These are phyloP conservation scores for Entophlyctis luteolus DNA, from an alignment of 192 early-diverging fungal species.

Conservation along the genomic window DNA sequence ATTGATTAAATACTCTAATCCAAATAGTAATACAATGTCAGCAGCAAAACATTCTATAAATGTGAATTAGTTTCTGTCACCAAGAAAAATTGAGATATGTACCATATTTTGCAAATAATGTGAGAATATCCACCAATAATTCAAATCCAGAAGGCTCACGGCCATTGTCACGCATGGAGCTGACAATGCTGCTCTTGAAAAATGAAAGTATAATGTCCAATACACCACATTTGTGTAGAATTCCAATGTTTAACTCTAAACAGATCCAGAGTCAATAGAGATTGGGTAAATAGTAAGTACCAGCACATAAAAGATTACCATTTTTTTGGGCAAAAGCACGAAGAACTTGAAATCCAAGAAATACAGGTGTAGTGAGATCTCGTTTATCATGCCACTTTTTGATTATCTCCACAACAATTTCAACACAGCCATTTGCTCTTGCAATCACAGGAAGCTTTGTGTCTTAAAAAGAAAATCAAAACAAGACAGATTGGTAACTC, in stretches of 20 bases:
- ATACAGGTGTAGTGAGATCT: conserved; percentile 24
- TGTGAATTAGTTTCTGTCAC: background rate
- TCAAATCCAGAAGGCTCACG: conserved; percentile 18
- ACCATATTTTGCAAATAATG: conserved; percentile 31
- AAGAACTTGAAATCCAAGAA: conserved; percentile 33
- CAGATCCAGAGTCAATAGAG: too few relatives aligned
- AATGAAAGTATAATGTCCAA: conserved; percentile 21
- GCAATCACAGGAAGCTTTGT: conserved; percentile 39
- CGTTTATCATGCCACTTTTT: conserved; percentile 38
- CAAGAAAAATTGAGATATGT: background rate
- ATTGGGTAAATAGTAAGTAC: conserved; percentile 3
- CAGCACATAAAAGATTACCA: conserved; percentile 21
- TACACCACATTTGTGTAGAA: conserved; percentile 37
- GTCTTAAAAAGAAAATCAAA: conserved; percentile 22
- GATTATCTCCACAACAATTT: conserved; percentile 30
- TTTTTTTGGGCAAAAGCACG: conserved; percentile 34
- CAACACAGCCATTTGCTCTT: conserved; percentile 35
- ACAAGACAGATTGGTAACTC: background rate
- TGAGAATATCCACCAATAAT: conserved; percentile 29
- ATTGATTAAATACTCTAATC: conserved; percentile 14
- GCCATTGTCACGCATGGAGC: background rate
- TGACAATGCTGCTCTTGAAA: conserved; percentile 19
- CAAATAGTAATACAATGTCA: conserved; percentile 28
- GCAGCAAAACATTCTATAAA: conserved; percentile 12
- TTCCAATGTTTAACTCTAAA: conserved; percentile 38